Evolutionary conservation across 768 basidiomycete species (phyloP).

Genomic region (Coprinopsis marcescibilis): DNA sequence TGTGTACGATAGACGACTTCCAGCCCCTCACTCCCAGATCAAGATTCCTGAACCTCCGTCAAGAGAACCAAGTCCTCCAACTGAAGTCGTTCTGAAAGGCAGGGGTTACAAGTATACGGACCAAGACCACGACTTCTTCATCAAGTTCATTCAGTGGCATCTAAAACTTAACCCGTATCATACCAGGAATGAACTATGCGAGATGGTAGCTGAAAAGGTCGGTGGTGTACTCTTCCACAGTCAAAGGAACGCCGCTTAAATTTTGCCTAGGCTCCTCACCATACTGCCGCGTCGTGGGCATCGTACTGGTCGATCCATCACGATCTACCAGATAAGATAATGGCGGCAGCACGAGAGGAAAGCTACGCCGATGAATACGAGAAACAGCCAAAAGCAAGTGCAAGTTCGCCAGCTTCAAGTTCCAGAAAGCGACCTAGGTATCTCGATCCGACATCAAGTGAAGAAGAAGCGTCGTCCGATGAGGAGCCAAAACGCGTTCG

Average conservation of each 20-base stretch:
- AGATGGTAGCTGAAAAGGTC: slow-evolving; percentile 53
- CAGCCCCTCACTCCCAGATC: slow-evolving; percentile 56
- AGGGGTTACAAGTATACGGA: slow-evolving; percentile 60
- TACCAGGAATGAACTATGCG: slow-evolving; percentile 49
- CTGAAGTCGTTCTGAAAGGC: slow-evolving; percentile 37
- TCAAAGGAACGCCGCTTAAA: background rate
- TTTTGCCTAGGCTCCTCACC: slow-evolving; percentile 55
- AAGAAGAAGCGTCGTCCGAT: slow-evolving; percentile 21
- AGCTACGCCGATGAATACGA: slow-evolving; percentile 20
- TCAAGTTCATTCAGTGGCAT: slow-evolving; percentile 61
- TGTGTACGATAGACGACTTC: slow-evolving; percentile 41
- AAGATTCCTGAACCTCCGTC: slow-evolving; percentile 59
- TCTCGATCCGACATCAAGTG: slow-evolving; percentile 16
- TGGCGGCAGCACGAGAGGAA: slow-evolving; percentile 38
- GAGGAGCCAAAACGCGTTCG: slow-evolving; percentile 10
- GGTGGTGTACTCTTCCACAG: slow-evolving; percentile 8
- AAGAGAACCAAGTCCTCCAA: slow-evolving; percentile 66
- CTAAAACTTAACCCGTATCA: slow-evolving; percentile 48
- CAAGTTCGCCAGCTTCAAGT: slow-evolving; percentile 13
- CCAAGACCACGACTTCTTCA: slow-evolving; percentile 61
- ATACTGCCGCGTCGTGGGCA: slow-evolving; percentile 55
- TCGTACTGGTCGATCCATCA: slow-evolving; percentile 64
- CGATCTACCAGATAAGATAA: slow-evolving; percentile 61
- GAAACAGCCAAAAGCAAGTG: slow-evolving; percentile 17
- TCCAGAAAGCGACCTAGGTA: slow-evolving; percentile 14